phyloP scores from a whole-genome alignment of 2,329 filamentous ascomycete genomes.

The Talaromyces rugulosus region DNA sequence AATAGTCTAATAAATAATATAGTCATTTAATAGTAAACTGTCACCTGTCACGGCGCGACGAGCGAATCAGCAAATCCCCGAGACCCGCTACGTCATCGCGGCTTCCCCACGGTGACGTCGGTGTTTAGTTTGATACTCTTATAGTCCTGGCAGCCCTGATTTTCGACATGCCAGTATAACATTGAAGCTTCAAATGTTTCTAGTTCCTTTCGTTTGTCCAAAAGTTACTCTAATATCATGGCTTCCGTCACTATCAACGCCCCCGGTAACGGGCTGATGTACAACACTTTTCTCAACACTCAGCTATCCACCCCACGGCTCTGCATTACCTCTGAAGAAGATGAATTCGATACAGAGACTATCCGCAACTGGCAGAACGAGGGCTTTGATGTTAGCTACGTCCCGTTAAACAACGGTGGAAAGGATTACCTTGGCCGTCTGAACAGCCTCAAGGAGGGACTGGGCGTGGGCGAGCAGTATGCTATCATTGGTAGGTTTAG shows the following conservation, averaged over 20 bases:
- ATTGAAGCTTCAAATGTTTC: neutral
- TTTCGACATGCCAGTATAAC: neutral
- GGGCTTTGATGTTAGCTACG: conserved; percentile 57
- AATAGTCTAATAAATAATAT: neutral
- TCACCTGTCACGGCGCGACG: neutral
- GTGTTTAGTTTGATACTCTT: neutral
- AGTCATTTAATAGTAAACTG: neutral
- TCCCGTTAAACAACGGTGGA: conserved; percentile 51
- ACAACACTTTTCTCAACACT: conserved; percentile 25
- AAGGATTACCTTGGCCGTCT: conserved; percentile 50
- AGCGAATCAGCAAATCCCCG: neutral
- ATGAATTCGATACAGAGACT: conserved; percentile 51
- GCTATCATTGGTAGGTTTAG: conserved; percentile 54
- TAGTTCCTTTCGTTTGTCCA: neutral
- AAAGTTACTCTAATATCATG: conserved; percentile 17
- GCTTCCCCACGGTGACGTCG: neutral
- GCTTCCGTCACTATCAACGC: conserved; percentile 31
- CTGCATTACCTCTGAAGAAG: conserved; percentile 30
- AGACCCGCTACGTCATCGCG: neutral
- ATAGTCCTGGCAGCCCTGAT: neutral
- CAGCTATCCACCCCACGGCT: conserved; percentile 25
- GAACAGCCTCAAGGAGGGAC: conserved; percentile 48
- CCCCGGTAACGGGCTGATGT: conserved; percentile 29
- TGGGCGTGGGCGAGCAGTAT: conserved; percentile 58
- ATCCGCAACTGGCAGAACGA: conserved; percentile 56